Percentiles rank a stretch among this genome's conserved stretches.
phyloP scores from a whole-genome alignment of 1,284 basidiomycete species.

The Hemileia vastatrix region DNA sequence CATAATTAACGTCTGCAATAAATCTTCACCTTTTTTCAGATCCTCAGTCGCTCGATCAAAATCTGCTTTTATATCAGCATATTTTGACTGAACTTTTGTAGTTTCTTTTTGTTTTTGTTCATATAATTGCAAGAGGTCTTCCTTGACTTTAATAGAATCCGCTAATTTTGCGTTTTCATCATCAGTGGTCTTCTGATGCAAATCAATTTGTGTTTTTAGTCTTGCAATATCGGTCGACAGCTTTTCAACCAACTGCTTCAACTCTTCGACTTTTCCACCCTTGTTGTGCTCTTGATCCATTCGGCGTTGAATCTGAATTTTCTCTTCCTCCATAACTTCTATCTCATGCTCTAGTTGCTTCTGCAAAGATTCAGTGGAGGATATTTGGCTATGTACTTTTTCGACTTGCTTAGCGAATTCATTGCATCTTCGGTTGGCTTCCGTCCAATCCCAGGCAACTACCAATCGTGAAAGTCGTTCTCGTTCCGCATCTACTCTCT shows the following conservation, averaged over 20 bases:
- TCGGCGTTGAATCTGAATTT: background rate
- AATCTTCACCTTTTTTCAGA: constrained; percentile 70
- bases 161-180: constrained; percentile 66
- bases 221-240: constrained; percentile 79
- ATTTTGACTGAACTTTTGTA: constrained; percentile 53
- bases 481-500: constrained; percentile 78
- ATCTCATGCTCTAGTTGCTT: constrained; percentile 37
- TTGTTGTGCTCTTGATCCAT: constrained; percentile 52
- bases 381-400: constrained; percentile 26
- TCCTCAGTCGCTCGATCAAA: constrained; percentile 59
- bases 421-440: constrained; percentile 53
- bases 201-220: constrained; percentile 73
- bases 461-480: constrained; percentile 77
- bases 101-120: constrained; percentile 52
- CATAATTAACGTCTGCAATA: constrained; percentile 89
- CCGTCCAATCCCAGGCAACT: constrained; percentile 80
- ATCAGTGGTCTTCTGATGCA: constrained; percentile 63
- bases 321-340: constrained; percentile 50
- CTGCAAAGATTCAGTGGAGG: constrained; percentile 2
- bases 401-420: constrained; percentile 26
- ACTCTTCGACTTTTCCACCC: constrained; percentile 66
- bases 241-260: constrained; percentile 67
- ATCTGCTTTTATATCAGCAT: constrained; percentile 56
- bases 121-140: constrained; percentile 45
- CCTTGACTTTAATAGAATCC: constrained; percentile 53